Percentiles rank a stretch among this genome's conserved stretches.
These are phyloP conservation scores for Sporobolomyces roseus DNA, from an alignment of 768 basidiomycete genomes.

Conservation along the genomic window DNA sequence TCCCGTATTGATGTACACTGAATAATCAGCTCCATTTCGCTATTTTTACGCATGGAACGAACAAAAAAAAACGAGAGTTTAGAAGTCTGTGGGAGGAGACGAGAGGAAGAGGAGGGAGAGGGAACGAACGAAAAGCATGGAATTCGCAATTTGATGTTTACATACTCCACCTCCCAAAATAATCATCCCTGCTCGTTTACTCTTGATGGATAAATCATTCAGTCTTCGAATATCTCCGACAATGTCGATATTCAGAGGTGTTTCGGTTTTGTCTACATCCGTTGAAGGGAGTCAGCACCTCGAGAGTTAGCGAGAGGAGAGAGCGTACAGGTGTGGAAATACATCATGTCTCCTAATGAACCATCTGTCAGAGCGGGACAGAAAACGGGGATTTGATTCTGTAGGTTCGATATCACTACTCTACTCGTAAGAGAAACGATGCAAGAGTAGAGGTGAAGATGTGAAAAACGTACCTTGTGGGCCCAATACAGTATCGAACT, in stretches of 20 bases:
- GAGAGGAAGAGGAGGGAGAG: background rate
- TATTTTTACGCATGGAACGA: slow-evolving; percentile 46
- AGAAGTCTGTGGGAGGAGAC: background rate
- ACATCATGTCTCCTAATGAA: slow-evolving; percentile 97
- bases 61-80: background rate
- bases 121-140: slow-evolving; percentile 87
- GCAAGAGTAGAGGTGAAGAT: background rate
- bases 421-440: slow-evolving; percentile 39
- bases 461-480: slow-evolving; percentile 70
- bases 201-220: slow-evolving; percentile 81
- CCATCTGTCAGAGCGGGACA: slow-evolving; percentile 98
- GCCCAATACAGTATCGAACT: slow-evolving; percentile 99
- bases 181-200: slow-evolving; percentile 95
- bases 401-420: slow-evolving; percentile 34
- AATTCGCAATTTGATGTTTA: slow-evolving; percentile 99
- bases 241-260: slow-evolving; percentile 73
- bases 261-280: slow-evolving; percentile 43
- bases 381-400: slow-evolving; percentile 99
- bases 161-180: slow-evolving; percentile 96
- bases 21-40: slow-evolving; percentile 97
- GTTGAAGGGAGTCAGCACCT: background rate
- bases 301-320: background rate
- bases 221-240: slow-evolving; percentile 86
- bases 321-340: slow-evolving; percentile 83
- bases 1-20: slow-evolving; percentile 96